phyloP scores from a whole-genome alignment of 2,329 filamentous ascomycete genomes.

The Sclerotinia nivalis region DNA sequence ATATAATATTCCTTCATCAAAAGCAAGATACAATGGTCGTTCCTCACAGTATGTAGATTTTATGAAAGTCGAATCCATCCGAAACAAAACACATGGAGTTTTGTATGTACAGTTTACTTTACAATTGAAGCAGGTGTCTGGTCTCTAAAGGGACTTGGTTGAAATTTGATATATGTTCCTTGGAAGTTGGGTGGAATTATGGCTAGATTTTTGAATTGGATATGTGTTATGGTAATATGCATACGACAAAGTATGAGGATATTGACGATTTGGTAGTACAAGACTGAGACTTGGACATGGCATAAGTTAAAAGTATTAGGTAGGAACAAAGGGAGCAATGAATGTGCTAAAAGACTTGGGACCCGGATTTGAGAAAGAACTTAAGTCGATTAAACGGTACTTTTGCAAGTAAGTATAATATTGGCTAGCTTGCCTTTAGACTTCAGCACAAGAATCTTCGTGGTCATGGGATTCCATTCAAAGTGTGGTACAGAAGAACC shows the following conservation, averaged over 20 bases:
- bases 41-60: conserved; percentile 31
- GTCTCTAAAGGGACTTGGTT: conserved; percentile 27
- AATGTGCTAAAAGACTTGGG: conserved; percentile 36
- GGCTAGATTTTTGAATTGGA: conserved; percentile 34
- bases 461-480: neutral
- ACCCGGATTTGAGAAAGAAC: conserved; percentile 24
- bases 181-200: conserved; percentile 37
- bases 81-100: conserved; percentile 38
- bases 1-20: neutral
- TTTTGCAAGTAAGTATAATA: neutral
- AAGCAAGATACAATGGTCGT: conserved; percentile 43
- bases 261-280: conserved; percentile 47
- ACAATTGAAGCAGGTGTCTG: conserved; percentile 23
- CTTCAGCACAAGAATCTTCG: neutral
- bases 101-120: conserved; percentile 37
- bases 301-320: too few relatives aligned
- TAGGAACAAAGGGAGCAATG: neutral
- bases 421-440: too few relatives aligned
- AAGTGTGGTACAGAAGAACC: neutral
- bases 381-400: neutral
- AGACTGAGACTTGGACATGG: conserved; percentile 39
- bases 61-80: too few relatives aligned
- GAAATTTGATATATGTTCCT: conserved; percentile 23
- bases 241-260: conserved; percentile 44
- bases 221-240: conserved; percentile 40